Percentiles rank a stretch among this genome's conserved stretches.
These are phyloP conservation scores for Leccinum boreale DNA, from an alignment of 768 basidiomycete species.

Conservation along the genomic window DNA sequence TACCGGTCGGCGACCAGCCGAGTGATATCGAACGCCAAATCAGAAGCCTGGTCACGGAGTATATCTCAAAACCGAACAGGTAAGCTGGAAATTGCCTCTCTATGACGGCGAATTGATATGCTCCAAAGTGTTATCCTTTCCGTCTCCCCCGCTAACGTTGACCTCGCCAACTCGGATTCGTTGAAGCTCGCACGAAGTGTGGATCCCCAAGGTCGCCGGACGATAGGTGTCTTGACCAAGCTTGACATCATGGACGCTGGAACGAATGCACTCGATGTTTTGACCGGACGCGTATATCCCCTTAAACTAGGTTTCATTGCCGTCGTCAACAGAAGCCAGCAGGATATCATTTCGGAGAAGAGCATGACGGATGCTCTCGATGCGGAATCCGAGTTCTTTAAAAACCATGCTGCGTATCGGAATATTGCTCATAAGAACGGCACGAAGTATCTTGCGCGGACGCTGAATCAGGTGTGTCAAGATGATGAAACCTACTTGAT, in stretches of 20 bases:
- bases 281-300: constrained; percentile 96
- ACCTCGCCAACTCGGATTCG: constrained; percentile 97
- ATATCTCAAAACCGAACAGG: constrained; percentile 97
- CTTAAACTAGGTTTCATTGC: constrained; percentile 98
- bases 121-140: constrained; percentile 83
- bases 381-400: constrained; percentile 89
- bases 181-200: constrained; percentile 94
- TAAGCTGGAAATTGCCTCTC: constrained; percentile 32
- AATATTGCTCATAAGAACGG: constrained; percentile 98
- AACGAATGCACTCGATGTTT: constrained; percentile 93
- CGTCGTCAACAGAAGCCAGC: constrained; percentile 95
- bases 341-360: constrained; percentile 90
- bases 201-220: constrained; percentile 93
- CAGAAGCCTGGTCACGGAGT: constrained; percentile 89
- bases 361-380: constrained; percentile 81
- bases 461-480: constrained; percentile 78
- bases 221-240: constrained; percentile 95
- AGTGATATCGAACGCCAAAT: constrained; percentile 98
- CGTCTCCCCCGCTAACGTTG: constrained; percentile 96
- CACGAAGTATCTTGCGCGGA: constrained; percentile 92
- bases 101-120: constrained; percentile 4
- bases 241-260: constrained; percentile 99
- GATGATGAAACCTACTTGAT: neutral
- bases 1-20: constrained; percentile 95
- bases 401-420: constrained; percentile 83